These are phyloP conservation scores for Fusarium sp. DNA, from an alignment of 2,329 filamentous ascomycete genomes.

Conservation along the genomic window DNA sequence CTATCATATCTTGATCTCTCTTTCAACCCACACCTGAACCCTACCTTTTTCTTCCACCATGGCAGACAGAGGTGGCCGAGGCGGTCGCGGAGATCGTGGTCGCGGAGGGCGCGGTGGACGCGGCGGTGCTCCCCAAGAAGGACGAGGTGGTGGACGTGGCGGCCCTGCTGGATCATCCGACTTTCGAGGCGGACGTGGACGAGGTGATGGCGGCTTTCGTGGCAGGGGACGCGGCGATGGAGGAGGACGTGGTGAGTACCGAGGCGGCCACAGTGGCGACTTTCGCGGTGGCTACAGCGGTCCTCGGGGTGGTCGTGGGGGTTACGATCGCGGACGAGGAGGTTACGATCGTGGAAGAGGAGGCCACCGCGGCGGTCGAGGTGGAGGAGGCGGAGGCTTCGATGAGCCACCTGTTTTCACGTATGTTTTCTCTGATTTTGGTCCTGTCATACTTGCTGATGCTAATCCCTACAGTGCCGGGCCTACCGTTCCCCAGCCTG, in stretches of 20 bases:
- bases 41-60: constrained; percentile 25
- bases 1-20: not conserved
- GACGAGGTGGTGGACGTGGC: constrained; percentile 29
- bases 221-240: constrained; percentile 18
- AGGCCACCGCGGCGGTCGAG: constrained; percentile 23
- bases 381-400: constrained; percentile 29
- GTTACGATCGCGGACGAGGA: constrained; percentile 36
- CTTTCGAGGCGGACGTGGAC: constrained; percentile 37
- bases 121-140: constrained; percentile 35
- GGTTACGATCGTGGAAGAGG: constrained; percentile 23
- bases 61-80: constrained; percentile 47
- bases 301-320: constrained; percentile 35
- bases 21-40: not conserved
- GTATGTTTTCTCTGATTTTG: constrained; percentile 25
- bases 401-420: constrained; percentile 32
- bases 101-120: constrained; percentile 41
- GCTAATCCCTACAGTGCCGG: constrained; percentile 40
- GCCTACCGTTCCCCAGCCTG: constrained; percentile 34
- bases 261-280: constrained; percentile 22
- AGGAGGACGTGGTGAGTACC: constrained; percentile 28
- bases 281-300: constrained; percentile 34
- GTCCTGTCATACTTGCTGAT: not conserved
- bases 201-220: constrained; percentile 33
- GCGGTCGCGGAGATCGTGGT: constrained; percentile 38
- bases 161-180: constrained; percentile 17